Conservation (phyloP, 345 rosid genomes). For the thale cress (Arabidopsis thaliana) region TAIR10.1 NC_003076.8:9200501-9201000, state of each 20-base stretch:
- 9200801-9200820: slow-evolving; percentile 18
- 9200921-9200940: slow-evolving; percentile 42
- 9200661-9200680: slow-evolving; percentile 20
- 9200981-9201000: neutral
- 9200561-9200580: slow-evolving; percentile 36
- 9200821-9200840: slow-evolving; percentile 39
- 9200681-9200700: slow-evolving; percentile 22
- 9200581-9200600: no score
- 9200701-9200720: slow-evolving; percentile 31
- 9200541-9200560: slow-evolving; percentile 40
- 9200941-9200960: neutral
- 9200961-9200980: neutral
- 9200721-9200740: neutral
- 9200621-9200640: neutral
- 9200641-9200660: slow-evolving; percentile 18
- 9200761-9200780: no score
- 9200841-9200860: slow-evolving; percentile 36
- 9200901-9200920: slow-evolving; percentile 39
- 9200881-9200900: slow-evolving; percentile 35
- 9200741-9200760: neutral
- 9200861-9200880: slow-evolving; percentile 36
- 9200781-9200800: slow-evolving; percentile 4
- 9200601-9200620: neutral
- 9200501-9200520: slow-evolving; percentile 24
- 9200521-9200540: slow-evolving; percentile 26